A percentile compares a stretch with the other conserved stretches of the same genome.
phyloP scores from a whole-genome alignment of 306 rosid genomes.

The Comarum palustre region DNA sequence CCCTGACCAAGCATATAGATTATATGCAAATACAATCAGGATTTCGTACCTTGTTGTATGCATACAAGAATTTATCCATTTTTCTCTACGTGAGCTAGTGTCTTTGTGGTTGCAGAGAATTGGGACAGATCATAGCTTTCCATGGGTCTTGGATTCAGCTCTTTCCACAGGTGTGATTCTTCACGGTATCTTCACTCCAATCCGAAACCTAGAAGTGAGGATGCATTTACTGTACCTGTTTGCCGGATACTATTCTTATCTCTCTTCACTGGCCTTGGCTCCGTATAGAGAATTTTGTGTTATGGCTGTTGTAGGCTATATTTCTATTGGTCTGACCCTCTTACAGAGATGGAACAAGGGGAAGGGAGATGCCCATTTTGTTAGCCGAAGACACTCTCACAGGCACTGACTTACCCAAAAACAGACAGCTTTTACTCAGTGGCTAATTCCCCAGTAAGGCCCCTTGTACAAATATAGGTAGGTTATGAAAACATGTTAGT shows the following conservation, averaged over 20 bases:
- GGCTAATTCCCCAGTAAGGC: background rate
- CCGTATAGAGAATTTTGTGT: constrained; percentile 63
- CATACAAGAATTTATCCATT: background rate
- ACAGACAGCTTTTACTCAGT: constrained; percentile 11
- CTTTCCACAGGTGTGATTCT: constrained; percentile 78
- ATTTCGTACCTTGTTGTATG: background rate
- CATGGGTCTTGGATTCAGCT: constrained; percentile 80
- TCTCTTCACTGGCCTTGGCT: constrained; percentile 70
- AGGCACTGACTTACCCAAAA: constrained; percentile 45
- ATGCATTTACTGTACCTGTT: constrained; percentile 55
- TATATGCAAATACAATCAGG: constrained; percentile 6
- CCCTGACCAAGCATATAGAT: background rate
- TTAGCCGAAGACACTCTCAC: constrained; percentile 73
- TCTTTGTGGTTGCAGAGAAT: constrained; percentile 59
- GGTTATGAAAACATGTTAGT: background rate
- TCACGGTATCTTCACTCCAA: constrained; percentile 66
- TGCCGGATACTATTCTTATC: constrained; percentile 72
- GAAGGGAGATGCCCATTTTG: constrained; percentile 46
- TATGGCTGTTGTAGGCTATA: constrained; percentile 67
- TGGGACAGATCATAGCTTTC: constrained; percentile 65
- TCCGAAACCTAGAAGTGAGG: constrained; percentile 47
- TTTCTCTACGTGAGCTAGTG: background rate
- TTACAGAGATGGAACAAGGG: constrained; percentile 47
- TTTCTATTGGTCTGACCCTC: constrained; percentile 51
- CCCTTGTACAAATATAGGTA: constrained; percentile 12